Percentiles rank a stretch among this genome's conserved stretches.
Evolutionary conservation across 495 filamentous ascomycete species (phyloP).

Genomic region (Aspergillus baeticus): DNA sequence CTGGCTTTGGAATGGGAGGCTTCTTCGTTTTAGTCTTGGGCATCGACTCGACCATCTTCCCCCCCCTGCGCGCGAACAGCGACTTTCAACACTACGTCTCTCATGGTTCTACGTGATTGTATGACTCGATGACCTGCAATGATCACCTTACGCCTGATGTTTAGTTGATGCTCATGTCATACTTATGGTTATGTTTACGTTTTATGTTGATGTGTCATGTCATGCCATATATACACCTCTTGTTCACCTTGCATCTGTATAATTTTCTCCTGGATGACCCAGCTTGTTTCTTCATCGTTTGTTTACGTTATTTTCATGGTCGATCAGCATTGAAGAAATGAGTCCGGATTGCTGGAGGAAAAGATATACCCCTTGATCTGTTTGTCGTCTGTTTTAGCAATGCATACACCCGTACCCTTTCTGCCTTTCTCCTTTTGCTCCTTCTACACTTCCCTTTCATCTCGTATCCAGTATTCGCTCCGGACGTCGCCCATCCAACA

Average conservation of each 20-base stretch:
- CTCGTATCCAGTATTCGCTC: background rate
- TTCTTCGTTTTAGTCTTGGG: conserved; percentile 14
- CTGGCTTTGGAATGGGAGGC: conserved; percentile 17
- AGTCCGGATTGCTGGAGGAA: conserved; percentile 22
- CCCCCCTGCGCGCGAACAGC: conserved; percentile 19
- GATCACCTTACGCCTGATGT: conserved; percentile 37
- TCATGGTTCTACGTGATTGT: conserved; percentile 46
- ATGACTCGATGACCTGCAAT: conserved; percentile 50
- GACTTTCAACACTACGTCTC: conserved; percentile 28
- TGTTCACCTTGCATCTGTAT: conserved; percentile 20
- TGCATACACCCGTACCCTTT: background rate
- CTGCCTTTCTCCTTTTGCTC: conserved; percentile 9
- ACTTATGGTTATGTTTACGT: conserved; percentile 25
- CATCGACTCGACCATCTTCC: conserved; percentile 12
- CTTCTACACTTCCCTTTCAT: background rate
- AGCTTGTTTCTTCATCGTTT: conserved; percentile 21
- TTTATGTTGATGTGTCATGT: conserved; percentile 8
- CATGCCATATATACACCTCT: conserved; percentile 15
- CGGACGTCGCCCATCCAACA: background rate
- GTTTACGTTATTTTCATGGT: conserved; percentile 18
- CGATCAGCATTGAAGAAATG: conserved; percentile 22
- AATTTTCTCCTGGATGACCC: conserved; percentile 17
- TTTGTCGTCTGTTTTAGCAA: conserved; percentile 7
- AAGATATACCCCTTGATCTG: conserved; percentile 21
- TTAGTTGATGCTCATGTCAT: conserved; percentile 22